A percentile compares a stretch with the other conserved stretches of the same genome.
Conservation (phyloP, 2,329 filamentous ascomycete species). For the Fusarium sp. region DNA sequence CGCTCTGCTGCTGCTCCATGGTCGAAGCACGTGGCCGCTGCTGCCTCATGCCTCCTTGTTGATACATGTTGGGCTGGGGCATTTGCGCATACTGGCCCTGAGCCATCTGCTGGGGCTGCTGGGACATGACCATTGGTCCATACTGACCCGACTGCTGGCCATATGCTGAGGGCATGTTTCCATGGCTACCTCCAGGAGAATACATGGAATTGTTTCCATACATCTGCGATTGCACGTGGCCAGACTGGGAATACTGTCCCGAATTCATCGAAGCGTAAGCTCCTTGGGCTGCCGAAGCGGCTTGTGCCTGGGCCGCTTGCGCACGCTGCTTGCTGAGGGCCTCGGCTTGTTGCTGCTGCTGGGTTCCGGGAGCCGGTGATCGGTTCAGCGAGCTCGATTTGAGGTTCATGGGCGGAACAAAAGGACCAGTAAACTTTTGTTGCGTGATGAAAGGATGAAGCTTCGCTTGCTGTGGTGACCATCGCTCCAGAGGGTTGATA, state of each 20-base stretch:
- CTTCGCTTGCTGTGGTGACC: conserved; percentile 98
- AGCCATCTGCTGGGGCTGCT: conserved; percentile 70
- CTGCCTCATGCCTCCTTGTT: conserved; percentile 71
- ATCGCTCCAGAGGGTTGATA: conserved; percentile 94
- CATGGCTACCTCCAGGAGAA: conserved; percentile 59
- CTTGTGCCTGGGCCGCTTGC: conserved; percentile 72
- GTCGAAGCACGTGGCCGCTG: conserved; percentile 91
- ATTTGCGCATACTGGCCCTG: conserved; percentile 67
- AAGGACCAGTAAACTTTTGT: conserved; percentile 94
- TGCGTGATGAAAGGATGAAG: conserved; percentile 98
- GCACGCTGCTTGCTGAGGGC: conserved; percentile 91
- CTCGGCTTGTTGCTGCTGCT: conserved; percentile 95
- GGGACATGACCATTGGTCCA: conserved; percentile 75
- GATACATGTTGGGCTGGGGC: conserved; percentile 64
- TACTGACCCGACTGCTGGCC: conserved; percentile 75
- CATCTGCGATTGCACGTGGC: conserved; percentile 67
- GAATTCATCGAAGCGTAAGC: conserved; percentile 65
- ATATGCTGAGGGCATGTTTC: conserved; percentile 74
- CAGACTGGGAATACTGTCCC: conserved; percentile 57
- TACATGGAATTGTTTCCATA: conserved; percentile 89
- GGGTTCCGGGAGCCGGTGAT: conserved; percentile 89
- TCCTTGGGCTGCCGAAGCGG: conserved; percentile 70
- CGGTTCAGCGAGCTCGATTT: conserved; percentile 85
- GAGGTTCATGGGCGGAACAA: conserved; percentile 95
- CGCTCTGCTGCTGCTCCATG: conserved; percentile 93